These are phyloP conservation scores for Tremella yokohamensis DNA, from an alignment of 768 basidiomycete species.

Conservation along the genomic window DNA sequence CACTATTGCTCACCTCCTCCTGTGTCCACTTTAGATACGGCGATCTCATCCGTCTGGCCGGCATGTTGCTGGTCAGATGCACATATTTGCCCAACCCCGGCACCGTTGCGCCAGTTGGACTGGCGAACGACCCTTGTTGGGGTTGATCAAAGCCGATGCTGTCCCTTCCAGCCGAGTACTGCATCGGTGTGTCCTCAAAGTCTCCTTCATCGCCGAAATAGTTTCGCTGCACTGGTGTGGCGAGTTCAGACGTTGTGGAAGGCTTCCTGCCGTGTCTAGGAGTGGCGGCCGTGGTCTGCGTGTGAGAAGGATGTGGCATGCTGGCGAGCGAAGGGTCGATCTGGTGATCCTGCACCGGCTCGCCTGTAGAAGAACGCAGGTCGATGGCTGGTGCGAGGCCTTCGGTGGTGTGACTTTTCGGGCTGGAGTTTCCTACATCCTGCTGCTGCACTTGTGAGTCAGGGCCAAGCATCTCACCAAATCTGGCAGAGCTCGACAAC, in stretches of 20 bases:
- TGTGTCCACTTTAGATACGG: slow-evolving; percentile 49
- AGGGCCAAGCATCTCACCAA: slow-evolving; percentile 7
- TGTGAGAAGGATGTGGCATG: slow-evolving; percentile 5
- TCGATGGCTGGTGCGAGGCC: slow-evolving; percentile 30
- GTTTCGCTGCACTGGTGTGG: background rate
- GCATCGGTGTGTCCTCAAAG: background rate
- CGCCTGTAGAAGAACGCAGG: slow-evolving; percentile 3
- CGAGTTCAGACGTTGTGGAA: slow-evolving; percentile 16
- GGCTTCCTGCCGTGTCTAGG: slow-evolving; percentile 19
- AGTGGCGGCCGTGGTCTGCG: slow-evolving; percentile 12
- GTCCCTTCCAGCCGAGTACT: background rate
- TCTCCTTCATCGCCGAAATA: background rate
- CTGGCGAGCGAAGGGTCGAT: slow-evolving; percentile 26
- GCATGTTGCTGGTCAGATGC: slow-evolving; percentile 43
- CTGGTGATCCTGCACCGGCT: slow-evolving; percentile 20
- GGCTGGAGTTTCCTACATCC: background rate
- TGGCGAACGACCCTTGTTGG: slow-evolving; percentile 16
- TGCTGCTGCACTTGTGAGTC: background rate
- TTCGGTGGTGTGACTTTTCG: slow-evolving; percentile 5
- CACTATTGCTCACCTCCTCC: slow-evolving; percentile 39
- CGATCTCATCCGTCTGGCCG: slow-evolving; percentile 37
- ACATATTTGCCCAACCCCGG: slow-evolving; percentile 47
- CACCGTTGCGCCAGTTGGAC: slow-evolving; percentile 39
- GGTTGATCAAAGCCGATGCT: background rate
- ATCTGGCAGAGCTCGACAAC: background rate